Evolutionary conservation across 768 basidiomycete genomes (phyloP).

Genomic region (Tricholoma terreum): DNA sequence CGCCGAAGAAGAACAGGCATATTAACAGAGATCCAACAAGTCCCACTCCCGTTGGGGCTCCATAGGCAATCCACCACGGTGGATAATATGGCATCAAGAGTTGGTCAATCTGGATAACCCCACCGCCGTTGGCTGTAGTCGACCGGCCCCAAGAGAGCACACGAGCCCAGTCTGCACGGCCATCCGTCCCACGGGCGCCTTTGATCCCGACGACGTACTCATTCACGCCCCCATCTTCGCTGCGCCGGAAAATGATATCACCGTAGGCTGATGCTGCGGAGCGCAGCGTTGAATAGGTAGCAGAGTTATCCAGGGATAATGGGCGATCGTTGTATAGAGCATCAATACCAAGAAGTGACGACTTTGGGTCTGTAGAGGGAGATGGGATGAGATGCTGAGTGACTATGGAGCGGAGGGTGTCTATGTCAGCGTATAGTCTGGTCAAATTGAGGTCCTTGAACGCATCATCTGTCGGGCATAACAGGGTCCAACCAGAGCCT

Average conservation of each 20-base stretch:
- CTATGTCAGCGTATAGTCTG: conserved; percentile 53
- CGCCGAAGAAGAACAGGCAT: conserved; percentile 69
- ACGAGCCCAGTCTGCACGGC: conserved; percentile 58
- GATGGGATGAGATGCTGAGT: conserved; percentile 74
- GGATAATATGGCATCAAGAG: conserved; percentile 85
- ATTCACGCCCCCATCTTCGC: conserved; percentile 40
- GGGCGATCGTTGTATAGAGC: conserved; percentile 68
- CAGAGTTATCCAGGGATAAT: conserved; percentile 63
- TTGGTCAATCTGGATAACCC: conserved; percentile 84
- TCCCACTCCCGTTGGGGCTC: conserved; percentile 63
- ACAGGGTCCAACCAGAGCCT: conserved; percentile 74
- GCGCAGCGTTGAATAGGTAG: conserved; percentile 76
- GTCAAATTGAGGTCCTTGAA: conserved; percentile 88
- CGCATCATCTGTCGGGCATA: conserved; percentile 90
- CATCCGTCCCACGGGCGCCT: conserved; percentile 65
- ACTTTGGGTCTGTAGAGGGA: conserved; percentile 20
- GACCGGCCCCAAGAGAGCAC: conserved; percentile 76
- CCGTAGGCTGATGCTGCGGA: conserved; percentile 68
- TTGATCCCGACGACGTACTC: conserved; percentile 71
- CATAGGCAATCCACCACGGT: conserved; percentile 79
- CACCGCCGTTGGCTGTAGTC: conserved; percentile 73
- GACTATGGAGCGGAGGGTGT: conserved; percentile 57
- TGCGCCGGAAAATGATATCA: conserved; percentile 72
- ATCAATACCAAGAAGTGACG: conserved; percentile 25
- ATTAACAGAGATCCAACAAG: conserved; percentile 58